Evolutionary conservation across 176 grass and related monocot species (phyloP).

Genomic region (Aegilops tauschii): DNA sequence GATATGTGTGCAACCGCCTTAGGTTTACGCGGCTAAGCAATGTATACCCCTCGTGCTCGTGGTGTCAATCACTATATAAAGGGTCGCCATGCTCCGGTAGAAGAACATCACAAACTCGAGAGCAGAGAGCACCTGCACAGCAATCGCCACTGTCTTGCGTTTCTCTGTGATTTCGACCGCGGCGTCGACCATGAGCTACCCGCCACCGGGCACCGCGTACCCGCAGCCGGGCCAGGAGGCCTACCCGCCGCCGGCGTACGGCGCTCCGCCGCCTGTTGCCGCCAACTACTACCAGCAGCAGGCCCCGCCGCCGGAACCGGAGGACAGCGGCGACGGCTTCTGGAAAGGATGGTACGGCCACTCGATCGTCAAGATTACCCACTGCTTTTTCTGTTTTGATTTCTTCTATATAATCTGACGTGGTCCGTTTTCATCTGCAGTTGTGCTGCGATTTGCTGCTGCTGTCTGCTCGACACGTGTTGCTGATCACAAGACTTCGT

Average conservation of each 20-base stretch:
- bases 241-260: constrained; percentile 50
- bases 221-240: constrained; percentile 35
- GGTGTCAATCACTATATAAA: not conserved
- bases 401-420: not conserved
- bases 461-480: constrained; percentile 71
- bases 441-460: constrained; percentile 64
- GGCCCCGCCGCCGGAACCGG: constrained; percentile 8
- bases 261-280: constrained; percentile 39
- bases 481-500: constrained; percentile 28
- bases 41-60: not conserved
- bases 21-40: not conserved
- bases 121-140: too few relatives aligned
- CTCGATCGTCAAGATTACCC: not conserved
- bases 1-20: not conserved
- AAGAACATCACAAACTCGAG: not conserved
- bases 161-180: not conserved
- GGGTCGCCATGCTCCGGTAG: not conserved
- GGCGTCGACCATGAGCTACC: constrained; percentile 21
- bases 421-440: constrained; percentile 28
- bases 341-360: constrained; percentile 68
- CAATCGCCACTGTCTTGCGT: not conserved
- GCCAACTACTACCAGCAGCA: constrained; percentile 21
- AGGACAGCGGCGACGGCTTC: constrained; percentile 49
- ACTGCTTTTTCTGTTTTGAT: not conserved
- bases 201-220: constrained; percentile 38